These are phyloP conservation scores for Colletotrichum scovillei DNA, from an alignment of 2,329 filamentous ascomycete genomes.

Conservation along the genomic window DNA sequence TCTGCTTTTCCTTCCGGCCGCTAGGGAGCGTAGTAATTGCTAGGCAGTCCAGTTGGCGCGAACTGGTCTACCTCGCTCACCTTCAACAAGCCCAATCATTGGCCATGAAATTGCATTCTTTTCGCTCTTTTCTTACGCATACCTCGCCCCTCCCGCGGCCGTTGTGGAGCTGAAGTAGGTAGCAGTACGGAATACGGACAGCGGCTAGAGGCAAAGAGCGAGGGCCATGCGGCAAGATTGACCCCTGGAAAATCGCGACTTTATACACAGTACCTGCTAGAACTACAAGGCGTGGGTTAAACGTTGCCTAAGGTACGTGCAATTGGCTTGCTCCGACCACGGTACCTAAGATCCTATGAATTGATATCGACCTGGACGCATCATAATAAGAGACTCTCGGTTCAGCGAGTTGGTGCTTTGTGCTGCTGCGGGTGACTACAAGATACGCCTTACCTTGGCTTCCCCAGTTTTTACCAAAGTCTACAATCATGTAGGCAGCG, in stretches of 20 bases:
- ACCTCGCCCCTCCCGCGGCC: conserved; percentile 2
- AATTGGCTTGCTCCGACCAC: background rate
- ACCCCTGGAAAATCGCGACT: conserved; percentile 5
- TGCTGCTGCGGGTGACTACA: conserved; percentile 5
- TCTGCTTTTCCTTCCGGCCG: background rate
- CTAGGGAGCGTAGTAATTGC: background rate
- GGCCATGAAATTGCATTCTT: background rate
- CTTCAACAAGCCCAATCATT: background rate
- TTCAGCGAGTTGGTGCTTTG: background rate
- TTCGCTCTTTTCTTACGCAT: background rate
- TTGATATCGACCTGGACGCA: conserved; percentile 13
- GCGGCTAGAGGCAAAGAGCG: background rate
- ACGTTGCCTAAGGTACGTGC: background rate
- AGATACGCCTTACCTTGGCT: conserved; percentile 12
- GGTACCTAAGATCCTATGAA: background rate
- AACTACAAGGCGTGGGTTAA: conserved; percentile 3
- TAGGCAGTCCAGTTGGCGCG: background rate
- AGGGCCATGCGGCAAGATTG: conserved; percentile 12
- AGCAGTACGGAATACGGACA: background rate
- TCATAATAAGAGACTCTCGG: background rate
- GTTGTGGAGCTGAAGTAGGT: conserved; percentile 11
- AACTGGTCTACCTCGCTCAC: background rate
- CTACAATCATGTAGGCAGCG: conserved; percentile 7
- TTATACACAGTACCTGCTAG: background rate
- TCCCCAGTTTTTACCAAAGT: conserved; percentile 24